phyloP scores from a whole-genome alignment of 768 basidiomycete species.

The Kockovaella imperatae region DNA sequence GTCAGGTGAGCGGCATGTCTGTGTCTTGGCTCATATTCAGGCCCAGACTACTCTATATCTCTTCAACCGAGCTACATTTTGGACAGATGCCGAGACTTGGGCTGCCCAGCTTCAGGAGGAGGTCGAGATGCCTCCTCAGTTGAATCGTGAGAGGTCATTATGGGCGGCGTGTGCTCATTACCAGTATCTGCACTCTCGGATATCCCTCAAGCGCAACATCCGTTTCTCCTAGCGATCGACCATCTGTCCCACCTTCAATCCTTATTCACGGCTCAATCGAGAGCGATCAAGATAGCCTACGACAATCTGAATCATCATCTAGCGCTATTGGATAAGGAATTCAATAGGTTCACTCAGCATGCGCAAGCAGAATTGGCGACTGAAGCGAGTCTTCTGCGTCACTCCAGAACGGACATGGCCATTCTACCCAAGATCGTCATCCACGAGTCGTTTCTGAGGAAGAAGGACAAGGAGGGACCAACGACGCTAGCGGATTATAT shows the following conservation, averaged over 20 bases:
- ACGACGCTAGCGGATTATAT: slow-evolving; percentile 40
- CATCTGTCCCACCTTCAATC: slow-evolving; percentile 34
- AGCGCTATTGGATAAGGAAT: slow-evolving; percentile 27
- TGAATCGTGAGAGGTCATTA: slow-evolving; percentile 23
- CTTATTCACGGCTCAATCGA: slow-evolving; percentile 29
- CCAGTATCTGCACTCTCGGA: slow-evolving; percentile 11
- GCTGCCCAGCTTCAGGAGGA: slow-evolving; percentile 29
- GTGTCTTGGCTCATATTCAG: slow-evolving; percentile 2
- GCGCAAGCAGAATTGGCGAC: slow-evolving; percentile 27
- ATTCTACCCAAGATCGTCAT: slow-evolving; percentile 22
- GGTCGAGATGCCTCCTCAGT: slow-evolving; percentile 23
- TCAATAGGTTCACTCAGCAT: slow-evolving; percentile 16
- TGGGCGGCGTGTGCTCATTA: neutral
- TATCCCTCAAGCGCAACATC: slow-evolving; percentile 18
- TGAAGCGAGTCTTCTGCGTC: slow-evolving; percentile 20
- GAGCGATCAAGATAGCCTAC: slow-evolving; percentile 32
- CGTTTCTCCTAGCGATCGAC: slow-evolving; percentile 30
- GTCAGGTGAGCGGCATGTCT: slow-evolving; percentile 5
- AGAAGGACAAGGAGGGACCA: slow-evolving; percentile 13
- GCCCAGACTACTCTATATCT: slow-evolving; percentile 18
- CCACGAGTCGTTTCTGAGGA: slow-evolving; percentile 19
- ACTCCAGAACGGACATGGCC: slow-evolving; percentile 26
- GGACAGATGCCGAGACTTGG: slow-evolving; percentile 33
- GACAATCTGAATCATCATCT: slow-evolving; percentile 30
- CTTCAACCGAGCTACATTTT: slow-evolving; percentile 40